These are phyloP conservation scores for Trichoderma parareesei DNA, from an alignment of 495 filamentous ascomycete species.

Conservation along the genomic window DNA sequence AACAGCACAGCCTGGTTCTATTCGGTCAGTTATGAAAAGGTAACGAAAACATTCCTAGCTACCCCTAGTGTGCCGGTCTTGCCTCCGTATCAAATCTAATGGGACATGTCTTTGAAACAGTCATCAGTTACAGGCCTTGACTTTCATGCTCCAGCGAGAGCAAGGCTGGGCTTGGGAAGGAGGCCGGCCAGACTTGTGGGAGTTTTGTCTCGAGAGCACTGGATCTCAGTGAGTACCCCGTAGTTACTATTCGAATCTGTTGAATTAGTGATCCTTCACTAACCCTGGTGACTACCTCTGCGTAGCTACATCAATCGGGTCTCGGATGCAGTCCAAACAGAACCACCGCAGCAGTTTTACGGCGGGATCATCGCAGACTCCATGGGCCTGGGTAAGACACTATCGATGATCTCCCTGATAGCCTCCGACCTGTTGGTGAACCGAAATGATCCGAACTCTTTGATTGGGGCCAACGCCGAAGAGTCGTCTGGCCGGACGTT, in stretches of 20 bases:
- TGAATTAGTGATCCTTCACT: background rate
- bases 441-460: constrained; percentile 11
- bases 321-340: constrained; percentile 15
- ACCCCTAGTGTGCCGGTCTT: too few species aligned
- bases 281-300: constrained; percentile 7
- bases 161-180: constrained; percentile 24
- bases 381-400: constrained; percentile 35
- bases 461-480: background rate
- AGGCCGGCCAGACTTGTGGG: constrained; percentile 20
- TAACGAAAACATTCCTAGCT: too few species aligned
- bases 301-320: constrained; percentile 23
- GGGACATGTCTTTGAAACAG: too few species aligned
- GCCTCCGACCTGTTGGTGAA: constrained; percentile 14
- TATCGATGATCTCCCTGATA: constrained; percentile 32
- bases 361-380: constrained; percentile 35
- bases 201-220: constrained; percentile 6
- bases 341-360: constrained; percentile 21
- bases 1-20: constrained; percentile 19
- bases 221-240: too few species aligned
- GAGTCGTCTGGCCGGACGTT: constrained; percentile 17
- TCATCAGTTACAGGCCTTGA: constrained; percentile 38
- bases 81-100: too few species aligned
- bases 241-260: too few species aligned
- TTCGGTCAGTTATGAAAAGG: constrained; percentile 24
- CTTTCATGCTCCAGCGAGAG: constrained; percentile 35